Percentiles rank a stretch among this genome's conserved stretches.
These are phyloP conservation scores for Phaseolus coccineus DNA, from an alignment of 331 rosid genomes.

Conservation along the genomic window DNA sequence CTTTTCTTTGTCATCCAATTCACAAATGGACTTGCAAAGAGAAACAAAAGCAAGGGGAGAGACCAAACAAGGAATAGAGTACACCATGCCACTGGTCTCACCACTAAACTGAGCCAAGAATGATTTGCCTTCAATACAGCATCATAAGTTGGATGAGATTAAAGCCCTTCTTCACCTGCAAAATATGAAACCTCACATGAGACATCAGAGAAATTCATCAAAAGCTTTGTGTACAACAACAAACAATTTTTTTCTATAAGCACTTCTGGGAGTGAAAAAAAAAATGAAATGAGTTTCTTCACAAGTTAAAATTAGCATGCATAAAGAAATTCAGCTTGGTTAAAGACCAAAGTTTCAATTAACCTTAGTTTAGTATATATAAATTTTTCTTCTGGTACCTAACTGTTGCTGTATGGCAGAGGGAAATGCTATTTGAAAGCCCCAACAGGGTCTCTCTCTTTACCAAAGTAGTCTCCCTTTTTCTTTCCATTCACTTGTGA, in stretches of 20 bases:
- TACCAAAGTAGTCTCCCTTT: conserved; percentile 56
- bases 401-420: conserved; percentile 38
- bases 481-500: conserved; percentile 49
- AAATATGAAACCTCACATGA: conserved; percentile 36
- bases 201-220: conserved; percentile 13
- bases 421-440: conserved; percentile 55
- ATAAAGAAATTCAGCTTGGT: neutral
- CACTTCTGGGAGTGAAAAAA: too few relatives aligned
- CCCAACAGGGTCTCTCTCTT: conserved; percentile 58
- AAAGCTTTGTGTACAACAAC: neutral
- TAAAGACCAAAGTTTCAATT: neutral
- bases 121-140: conserved; percentile 78
- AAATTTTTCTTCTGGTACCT: conserved; percentile 22
- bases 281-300: too few relatives aligned
- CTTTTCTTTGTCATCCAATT: conserved; percentile 41
- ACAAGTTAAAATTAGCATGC: too few relatives aligned
- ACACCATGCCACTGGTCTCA: conserved; percentile 41
- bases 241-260: neutral
- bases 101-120: conserved; percentile 83
- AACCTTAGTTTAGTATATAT: too few relatives aligned
- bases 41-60: conserved; percentile 41
- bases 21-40: conserved; percentile 44
- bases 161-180: conserved; percentile 58
- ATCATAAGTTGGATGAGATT: conserved; percentile 40
- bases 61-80: conserved; percentile 39